Base-by-base conservation (phyloP, 768 basidiomycete species). In the Crucibulum laeve region DNA sequence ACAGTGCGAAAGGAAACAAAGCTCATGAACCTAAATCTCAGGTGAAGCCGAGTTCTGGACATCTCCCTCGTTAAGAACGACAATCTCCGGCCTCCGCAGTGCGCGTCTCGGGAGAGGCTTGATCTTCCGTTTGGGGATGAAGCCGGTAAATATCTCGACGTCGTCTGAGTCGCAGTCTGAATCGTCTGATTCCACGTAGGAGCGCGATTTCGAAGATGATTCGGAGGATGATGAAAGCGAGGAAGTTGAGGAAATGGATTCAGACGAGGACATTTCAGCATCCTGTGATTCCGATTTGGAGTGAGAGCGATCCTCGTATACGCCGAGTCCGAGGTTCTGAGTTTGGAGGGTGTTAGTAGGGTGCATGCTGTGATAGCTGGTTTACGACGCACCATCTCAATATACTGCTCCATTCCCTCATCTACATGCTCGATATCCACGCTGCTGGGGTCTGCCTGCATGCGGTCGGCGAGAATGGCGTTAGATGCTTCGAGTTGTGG, bases 371-470 rank as follows among this genome's bases (percentile, higher is more conserved):
- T 25, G 21, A 8, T 25, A 33, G 34, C 40, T 15, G 35, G 34
- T 21, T 24, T 26, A 38, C 15, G 14, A 53, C 63, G 39, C 50
- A 80, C 83, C 82, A 86, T 85, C 58, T 86, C 76, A 50, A 87
- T 81, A 55, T 83, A 77, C 45, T 61, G 70, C 1, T 67, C 69
- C 40, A 65, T 68, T n/a, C 64, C 64, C 17, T 64, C 68, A 5
- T 65, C 62, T 18, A 87, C 51, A 44, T 82, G 70, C 58, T 89
- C 87, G 30, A 89, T 85, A 53, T 87, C 78, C n/a, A 87, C 64
- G 51, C 78, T 82, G 14, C 58, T 54, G 1, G 80, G 82, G 46
- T 81, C 71, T 30, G 60, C 57, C 28, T 70, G 59, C 7, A 63
- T 65, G n/a, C 67, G 67, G 44, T 70, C 65, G 3, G 68, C 53